These are phyloP conservation scores for Elaeis oleifera DNA, from an alignment of 202 grass and related monocot species.

Conservation along the genomic window DNA sequence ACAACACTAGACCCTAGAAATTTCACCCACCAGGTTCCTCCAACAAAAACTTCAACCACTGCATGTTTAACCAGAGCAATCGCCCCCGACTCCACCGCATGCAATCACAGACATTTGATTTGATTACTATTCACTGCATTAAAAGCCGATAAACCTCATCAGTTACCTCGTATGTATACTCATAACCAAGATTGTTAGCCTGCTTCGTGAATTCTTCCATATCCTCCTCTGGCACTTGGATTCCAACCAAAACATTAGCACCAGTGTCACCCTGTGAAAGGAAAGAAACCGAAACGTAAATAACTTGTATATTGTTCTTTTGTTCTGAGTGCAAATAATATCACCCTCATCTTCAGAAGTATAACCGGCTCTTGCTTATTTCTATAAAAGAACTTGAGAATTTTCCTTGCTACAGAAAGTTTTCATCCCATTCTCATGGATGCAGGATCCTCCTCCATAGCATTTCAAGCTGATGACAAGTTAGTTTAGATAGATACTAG, in stretches of 20 bases:
- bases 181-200: conserved; percentile 61
- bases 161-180: conserved; percentile 73
- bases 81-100: too few species aligned
- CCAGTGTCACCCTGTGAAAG: conserved; percentile 57
- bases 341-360: background rate
- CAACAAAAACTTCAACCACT: too few species aligned
- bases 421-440: too few species aligned
- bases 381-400: too few species aligned
- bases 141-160: conserved; percentile 77
- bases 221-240: conserved; percentile 66
- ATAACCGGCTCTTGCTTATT: too few species aligned
- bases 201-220: conserved; percentile 47
- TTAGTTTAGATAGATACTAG: background rate
- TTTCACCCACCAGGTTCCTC: too few species aligned
- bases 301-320: too few species aligned
- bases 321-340: background rate
- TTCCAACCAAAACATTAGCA: conserved; percentile 87
- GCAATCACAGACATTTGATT: too few species aligned
- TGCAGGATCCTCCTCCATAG: background rate
- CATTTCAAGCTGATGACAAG: background rate
- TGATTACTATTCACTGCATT: conserved; percentile 29
- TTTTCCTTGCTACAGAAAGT: too few species aligned
- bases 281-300: background rate
- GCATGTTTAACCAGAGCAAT: too few species aligned
- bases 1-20: too few species aligned